Evolutionary conservation across 768 basidiomycete species (phyloP).

Genomic region (Xerocomellus amylosporus): DNA sequence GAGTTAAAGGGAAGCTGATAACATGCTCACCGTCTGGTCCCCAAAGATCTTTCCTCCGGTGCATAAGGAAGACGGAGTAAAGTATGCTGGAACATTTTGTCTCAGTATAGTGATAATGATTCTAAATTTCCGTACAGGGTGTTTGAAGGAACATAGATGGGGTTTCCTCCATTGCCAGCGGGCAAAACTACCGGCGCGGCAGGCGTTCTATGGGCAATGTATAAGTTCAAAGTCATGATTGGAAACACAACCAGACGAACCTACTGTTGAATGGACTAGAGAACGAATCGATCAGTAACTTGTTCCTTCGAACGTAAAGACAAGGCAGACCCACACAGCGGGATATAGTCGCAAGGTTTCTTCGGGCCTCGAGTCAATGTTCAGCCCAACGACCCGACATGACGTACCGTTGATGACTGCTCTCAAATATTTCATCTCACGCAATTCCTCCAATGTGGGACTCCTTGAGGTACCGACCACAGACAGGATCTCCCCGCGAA

Average conservation of each 20-base stretch:
- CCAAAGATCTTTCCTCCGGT: conserved; percentile 63
- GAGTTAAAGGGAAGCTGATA: not conserved
- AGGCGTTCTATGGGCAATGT: conserved; percentile 18
- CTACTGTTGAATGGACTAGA: conserved; percentile 27
- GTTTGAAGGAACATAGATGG: conserved; percentile 34
- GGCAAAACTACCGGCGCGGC: conserved; percentile 25
- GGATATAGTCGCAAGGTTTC: conserved; percentile 33
- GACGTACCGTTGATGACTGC: conserved; percentile 38
- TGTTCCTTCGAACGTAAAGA: not conserved
- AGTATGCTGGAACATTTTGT: conserved; percentile 26
- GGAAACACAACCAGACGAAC: not conserved
- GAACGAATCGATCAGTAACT: conserved; percentile 1
- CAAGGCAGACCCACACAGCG: conserved; percentile 27
- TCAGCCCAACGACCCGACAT: not conserved
- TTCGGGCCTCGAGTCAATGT: conserved; percentile 8
- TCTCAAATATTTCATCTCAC: conserved; percentile 39
- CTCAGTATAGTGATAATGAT: not conserved
- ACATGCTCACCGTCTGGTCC: conserved; percentile 54
- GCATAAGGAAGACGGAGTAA: conserved; percentile 56
- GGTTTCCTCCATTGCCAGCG: conserved; percentile 23
- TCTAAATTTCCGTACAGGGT: conserved; percentile 18
- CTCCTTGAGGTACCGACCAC: conserved; percentile 25
- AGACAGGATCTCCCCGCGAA: conserved; percentile 31
- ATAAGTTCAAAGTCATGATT: not conserved
- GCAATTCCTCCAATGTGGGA: conserved; percentile 33